phyloP scores from a whole-genome alignment of 768 basidiomycete species.

The Brasilioporus rufonigricans region DNA sequence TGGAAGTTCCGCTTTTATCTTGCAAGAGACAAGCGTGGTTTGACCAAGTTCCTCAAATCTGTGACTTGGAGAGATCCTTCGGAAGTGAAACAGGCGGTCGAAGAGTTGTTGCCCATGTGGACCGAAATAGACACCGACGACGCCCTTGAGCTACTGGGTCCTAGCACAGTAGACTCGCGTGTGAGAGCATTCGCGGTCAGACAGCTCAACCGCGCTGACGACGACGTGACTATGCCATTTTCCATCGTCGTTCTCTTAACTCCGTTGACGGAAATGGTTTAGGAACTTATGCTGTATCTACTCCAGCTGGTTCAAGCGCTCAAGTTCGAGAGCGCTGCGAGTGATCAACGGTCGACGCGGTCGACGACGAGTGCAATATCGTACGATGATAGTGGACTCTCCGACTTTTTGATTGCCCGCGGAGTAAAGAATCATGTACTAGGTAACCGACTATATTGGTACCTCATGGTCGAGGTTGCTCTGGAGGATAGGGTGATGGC shows the following conservation, averaged over 20 bases:
- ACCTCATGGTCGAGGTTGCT: constrained; percentile 94
- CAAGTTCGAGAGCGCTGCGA: constrained; percentile 87
- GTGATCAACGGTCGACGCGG: constrained; percentile 72
- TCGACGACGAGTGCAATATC: constrained; percentile 73
- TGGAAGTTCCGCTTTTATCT: constrained; percentile 99
- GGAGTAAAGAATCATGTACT: constrained; percentile 81
- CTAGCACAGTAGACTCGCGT: constrained; percentile 83
- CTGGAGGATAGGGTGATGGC: constrained; percentile 81
- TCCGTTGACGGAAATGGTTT: constrained; percentile 3
- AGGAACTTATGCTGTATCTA: constrained; percentile 92
- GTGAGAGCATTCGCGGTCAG: constrained; percentile 94
- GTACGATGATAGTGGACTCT: constrained; percentile 88
- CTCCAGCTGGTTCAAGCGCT: constrained; percentile 97
- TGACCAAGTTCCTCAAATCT: constrained; percentile 97
- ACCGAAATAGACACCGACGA: constrained; percentile 97
- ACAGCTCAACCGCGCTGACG: constrained; percentile 87
- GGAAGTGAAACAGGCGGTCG: constrained; percentile 97
- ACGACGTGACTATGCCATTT: constrained; percentile 62
- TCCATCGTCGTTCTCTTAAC: background rate
- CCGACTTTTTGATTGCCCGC: constrained; percentile 86
- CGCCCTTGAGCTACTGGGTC: constrained; percentile 91
- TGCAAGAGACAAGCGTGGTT: constrained; percentile 83
- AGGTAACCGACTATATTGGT: constrained; percentile 95
- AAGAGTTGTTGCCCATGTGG: constrained; percentile 94
- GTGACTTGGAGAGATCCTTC: constrained; percentile 96